Base-by-base conservation (phyloP, 495 filamentous ascomycete species). In the Xylaria cubensis region DNA sequence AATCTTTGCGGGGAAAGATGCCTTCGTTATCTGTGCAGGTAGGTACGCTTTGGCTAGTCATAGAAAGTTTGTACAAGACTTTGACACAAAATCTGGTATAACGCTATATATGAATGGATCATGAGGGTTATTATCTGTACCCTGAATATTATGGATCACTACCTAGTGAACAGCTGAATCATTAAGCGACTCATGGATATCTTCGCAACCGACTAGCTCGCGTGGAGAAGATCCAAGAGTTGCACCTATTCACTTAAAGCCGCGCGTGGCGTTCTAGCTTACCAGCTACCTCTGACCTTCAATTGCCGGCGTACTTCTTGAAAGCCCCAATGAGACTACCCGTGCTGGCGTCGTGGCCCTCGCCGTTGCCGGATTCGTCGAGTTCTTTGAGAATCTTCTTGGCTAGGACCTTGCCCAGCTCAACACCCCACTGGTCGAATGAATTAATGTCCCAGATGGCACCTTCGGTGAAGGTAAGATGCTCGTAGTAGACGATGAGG, bases 391-490 rank as follows among this genome's bases (percentile, higher is more conserved):
- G 91, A 74, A 94, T 94, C 83, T 93, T 95, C 88, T 94, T 99
- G 34, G 96, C 96, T 66, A 99, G 86, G 53, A 92, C 91, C 90
- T 99, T 99, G 84, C 96, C 96, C 59, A 99, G 84, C 87, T 99
- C 96, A 55, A 99, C 96, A 83, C 96, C 96, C 96, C 96, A 98
- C 84, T 99, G 96, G 86, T 99, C 96, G 80, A 98, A 99, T 76
- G 90, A 92, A 89, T 99, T 99, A 87, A 99, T 98, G 84, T 98
- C 97, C 96, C 96, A 99, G 75, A 98, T 83, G 41, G 94, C 97
- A 76, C 96, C 96, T 83, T 99, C 96, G 48, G 94, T 97, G 86
- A 99, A 98, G 71, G 96, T 98, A 59, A 97, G 79, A 83, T 99
- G 96, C 86, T 99, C 96, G 82, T 99, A 99, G 89, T 97, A 99